Conservation (phyloP, 805 yeast species). For the Nakazawaea siamensis region DNA sequence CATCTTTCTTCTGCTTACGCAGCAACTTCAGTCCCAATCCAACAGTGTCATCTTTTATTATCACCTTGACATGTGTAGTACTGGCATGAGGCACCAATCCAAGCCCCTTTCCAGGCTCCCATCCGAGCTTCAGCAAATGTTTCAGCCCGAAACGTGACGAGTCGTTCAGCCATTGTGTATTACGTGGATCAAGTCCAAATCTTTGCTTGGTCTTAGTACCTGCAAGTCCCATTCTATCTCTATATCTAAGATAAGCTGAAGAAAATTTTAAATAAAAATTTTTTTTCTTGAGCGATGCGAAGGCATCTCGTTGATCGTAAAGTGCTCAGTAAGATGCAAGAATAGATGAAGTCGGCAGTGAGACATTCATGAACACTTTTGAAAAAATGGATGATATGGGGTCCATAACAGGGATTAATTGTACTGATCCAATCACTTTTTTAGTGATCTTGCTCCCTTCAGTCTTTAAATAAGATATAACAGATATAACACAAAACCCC, state of each 20-base stretch:
- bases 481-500: too few species aligned
- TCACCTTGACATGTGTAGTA: slow-evolving; percentile 77
- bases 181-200: slow-evolving; percentile 89
- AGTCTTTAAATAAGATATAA: too few species aligned
- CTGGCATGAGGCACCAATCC: slow-evolving; percentile 64
- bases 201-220: slow-evolving; percentile 75
- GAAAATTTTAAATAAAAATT: not conserved
- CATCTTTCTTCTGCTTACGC: slow-evolving; percentile 41
- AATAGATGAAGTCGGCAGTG: too few species aligned
- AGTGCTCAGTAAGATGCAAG: too few species aligned
- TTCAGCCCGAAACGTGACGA: slow-evolving; percentile 80
- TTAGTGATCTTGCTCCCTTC: too few species aligned
- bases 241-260: not conserved
- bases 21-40: slow-evolving; percentile 87
- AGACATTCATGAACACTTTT: too few species aligned
- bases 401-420: too few species aligned
- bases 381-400: too few species aligned
- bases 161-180: slow-evolving; percentile 90
- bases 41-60: slow-evolving; percentile 69
- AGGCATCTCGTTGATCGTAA: too few species aligned
- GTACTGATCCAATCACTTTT: too few species aligned
- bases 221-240: slow-evolving; percentile 61
- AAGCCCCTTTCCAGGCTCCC: slow-evolving; percentile 88
- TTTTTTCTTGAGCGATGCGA: too few species aligned
- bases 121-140: slow-evolving; percentile 74